Percentiles rank a stretch among this genome's conserved stretches.
Conservation (phyloP, 2,329 filamentous ascomycete genomes). For the Didymella segeticola region DNA sequence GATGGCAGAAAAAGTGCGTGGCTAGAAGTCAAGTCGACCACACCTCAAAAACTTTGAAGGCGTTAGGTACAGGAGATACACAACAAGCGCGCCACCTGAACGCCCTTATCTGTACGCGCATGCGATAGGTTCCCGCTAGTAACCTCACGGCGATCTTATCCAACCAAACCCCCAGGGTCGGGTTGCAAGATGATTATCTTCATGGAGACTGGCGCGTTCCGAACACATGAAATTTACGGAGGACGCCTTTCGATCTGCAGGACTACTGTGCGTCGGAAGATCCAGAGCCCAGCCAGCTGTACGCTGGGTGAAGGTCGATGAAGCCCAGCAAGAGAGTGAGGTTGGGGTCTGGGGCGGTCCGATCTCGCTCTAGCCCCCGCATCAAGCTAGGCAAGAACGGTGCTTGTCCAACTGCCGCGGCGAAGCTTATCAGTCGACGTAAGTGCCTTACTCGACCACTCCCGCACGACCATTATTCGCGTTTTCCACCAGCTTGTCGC, state of each 20-base stretch:
- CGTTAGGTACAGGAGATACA: slow-evolving; percentile 3
- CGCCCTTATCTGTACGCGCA: slow-evolving; percentile 2
- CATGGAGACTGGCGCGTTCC: not conserved
- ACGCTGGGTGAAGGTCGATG: not conserved
- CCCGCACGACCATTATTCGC: not conserved
- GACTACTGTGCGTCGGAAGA: not conserved
- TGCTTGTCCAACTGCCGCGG: not conserved
- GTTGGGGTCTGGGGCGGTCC: not conserved
- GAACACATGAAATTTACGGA: not conserved
- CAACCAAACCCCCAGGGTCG: not conserved
- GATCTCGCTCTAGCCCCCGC: slow-evolving; percentile 3
- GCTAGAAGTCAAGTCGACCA: not conserved
- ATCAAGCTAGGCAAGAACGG: slow-evolving; percentile 1
- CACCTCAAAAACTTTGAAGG: not conserved
- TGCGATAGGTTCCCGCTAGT: slow-evolving; percentile 1
- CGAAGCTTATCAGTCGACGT: slow-evolving; percentile 6
- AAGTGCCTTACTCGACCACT: slow-evolving; percentile 3
- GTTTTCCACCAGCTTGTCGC: not conserved
- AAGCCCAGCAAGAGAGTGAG: not conserved
- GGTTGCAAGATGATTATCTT: not conserved
- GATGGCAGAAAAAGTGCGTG: not conserved
- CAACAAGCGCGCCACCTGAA: not conserved
- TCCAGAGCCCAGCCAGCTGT: not conserved
- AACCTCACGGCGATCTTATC: slow-evolving; percentile 5
- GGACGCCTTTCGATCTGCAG: not conserved